Evolutionary conservation across 148 eudicot genomes (phyloP), one percentile per base, ranked within the genome.

Genomic region (Drosera capensis): DNA sequence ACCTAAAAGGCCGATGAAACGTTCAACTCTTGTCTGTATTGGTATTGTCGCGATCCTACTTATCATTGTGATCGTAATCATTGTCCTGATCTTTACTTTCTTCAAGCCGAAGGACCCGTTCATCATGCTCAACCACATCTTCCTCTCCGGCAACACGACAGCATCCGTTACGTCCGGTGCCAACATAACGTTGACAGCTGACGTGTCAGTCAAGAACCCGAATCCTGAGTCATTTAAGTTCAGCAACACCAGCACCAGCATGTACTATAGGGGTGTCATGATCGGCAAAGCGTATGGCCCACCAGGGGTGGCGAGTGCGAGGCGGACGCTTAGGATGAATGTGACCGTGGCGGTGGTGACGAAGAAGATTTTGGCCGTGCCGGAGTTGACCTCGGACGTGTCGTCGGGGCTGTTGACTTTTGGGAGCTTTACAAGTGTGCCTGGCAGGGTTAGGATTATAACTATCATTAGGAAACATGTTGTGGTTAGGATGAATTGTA

Each of bases 401-500:
- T 35, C 20, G 48, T 66, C 62, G 23, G 61, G 65, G 15, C 2
- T 59, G 24, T 49, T 66, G 52, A 16, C 13, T 2, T 34, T 60
- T 28, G 34, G 51, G 8, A 55, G 49, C 13, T 29, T 45, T 11
- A 48, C 62, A 1, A 52, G 18, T 7, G 56, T 57, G 30, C 56
- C 51, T 0, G 66, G 71, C 11, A 55, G 35, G 44, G 58, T 60
- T 2, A 43, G 59, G 35, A 16, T 66, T 47, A 12, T 29, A 24
- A 28, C 4, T 3, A 11, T 59, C 25, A 29, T 54, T 20, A 60
- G 45, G 50, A 60, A 51, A 52, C 5, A 36, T 25, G 60, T 34
- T 35, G 37, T 40, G 14, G 58, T 48, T 6, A 35, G 41, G 52
- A 60, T 67, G 66, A 55, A 56, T 16, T 67, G 71, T 29, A 62